Base-by-base conservation (phyloP, 2,329 filamentous ascomycete species). In the Pyricularia sp. region DNA sequence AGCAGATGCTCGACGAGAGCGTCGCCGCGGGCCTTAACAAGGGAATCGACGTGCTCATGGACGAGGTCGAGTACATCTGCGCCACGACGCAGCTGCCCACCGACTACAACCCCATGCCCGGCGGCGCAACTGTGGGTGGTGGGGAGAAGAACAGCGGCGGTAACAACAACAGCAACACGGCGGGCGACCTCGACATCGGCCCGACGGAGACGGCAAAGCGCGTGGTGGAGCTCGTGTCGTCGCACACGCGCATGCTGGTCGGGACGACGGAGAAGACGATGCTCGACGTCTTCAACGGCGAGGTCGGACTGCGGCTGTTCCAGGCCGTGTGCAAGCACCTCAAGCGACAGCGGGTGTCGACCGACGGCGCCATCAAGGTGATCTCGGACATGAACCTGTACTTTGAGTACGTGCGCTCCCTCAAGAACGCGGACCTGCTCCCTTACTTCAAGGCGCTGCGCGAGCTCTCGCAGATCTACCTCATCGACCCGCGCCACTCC, bases 301-400 rank as follows among this genome's bases (percentile, higher is more conserved):
- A 99, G 78, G 93, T 99, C 30, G 94, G 94, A 0, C 84, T 97
- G 68, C 89, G 94, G 30, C 83, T 99, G 64, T 99, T 97, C 77
- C 87, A 89, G 24, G 89, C 91, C 22, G 81, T 99, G 63, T 97
- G 93, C 82, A 99, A 99, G 78, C 94, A 99, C 77, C 84, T 99
- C 69, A 99, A 99, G 79, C 89, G 93, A 10, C 94, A 97, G 79
- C 88, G 94, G 65, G 85, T 99, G 76, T 93, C 88, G 73, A 90
- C 91, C 30, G 88, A 91, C 67, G 94, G 94, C 65, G 91, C 94
- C 24, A 85, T 97, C 73, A 93, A 89, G 75, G 84, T 99, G 68
- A 97, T 99, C 72, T 92, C 91, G 67, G 94, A 99, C 78, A 96
- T 96, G 86, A 96, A 94, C 72, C 85, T 94, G 66, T 97, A 97